These are phyloP conservation scores for Magnolia changhungtana DNA, from an alignment of 164 flowering plant genomes.

Conservation along the genomic window DNA sequence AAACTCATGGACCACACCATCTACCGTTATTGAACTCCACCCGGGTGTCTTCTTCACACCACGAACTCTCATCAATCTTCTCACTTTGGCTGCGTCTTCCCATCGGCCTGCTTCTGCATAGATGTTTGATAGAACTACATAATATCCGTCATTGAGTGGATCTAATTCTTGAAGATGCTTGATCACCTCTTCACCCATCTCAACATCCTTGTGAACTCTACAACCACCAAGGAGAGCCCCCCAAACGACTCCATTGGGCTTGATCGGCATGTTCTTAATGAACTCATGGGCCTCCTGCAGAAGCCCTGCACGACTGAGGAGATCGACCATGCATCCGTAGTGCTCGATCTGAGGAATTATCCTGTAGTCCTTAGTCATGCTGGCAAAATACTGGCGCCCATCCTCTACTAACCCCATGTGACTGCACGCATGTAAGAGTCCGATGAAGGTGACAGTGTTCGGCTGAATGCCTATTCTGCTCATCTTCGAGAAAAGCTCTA, in stretches of 20 bases:
- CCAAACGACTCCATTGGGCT: slow-evolving; percentile 58
- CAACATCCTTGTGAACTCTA: slow-evolving; percentile 50
- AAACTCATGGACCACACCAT: slow-evolving; percentile 52
- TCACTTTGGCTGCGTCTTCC: slow-evolving; percentile 53
- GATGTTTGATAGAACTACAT: slow-evolving; percentile 58
- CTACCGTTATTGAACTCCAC: slow-evolving; percentile 50
- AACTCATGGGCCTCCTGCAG: slow-evolving; percentile 54
- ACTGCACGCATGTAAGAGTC: slow-evolving; percentile 61
- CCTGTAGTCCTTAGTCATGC: slow-evolving; percentile 49
- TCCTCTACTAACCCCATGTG: slow-evolving; percentile 54
- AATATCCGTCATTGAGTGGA: slow-evolving; percentile 58
- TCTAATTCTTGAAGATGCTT: slow-evolving; percentile 48
- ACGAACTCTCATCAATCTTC: slow-evolving; percentile 48
- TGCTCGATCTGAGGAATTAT: slow-evolving; percentile 52
- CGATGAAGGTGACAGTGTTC: slow-evolving; percentile 54
- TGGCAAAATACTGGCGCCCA: slow-evolving; percentile 41
- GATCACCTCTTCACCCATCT: slow-evolving; percentile 57
- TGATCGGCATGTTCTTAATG: slow-evolving; percentile 52
- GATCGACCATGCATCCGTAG: slow-evolving; percentile 71
- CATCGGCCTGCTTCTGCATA: slow-evolving; percentile 55
- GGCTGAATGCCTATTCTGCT: slow-evolving; percentile 38
- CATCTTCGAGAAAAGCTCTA: slow-evolving; percentile 42
- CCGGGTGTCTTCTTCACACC: slow-evolving; percentile 55
- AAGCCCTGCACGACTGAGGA: slow-evolving; percentile 56
- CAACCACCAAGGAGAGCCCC: slow-evolving; percentile 73